Evolutionary conservation across 225 moss, liverwort and hornwort species (phyloP), one percentile per base, ranked within the genome.

Genomic region (Bryum argenteum): DNA sequence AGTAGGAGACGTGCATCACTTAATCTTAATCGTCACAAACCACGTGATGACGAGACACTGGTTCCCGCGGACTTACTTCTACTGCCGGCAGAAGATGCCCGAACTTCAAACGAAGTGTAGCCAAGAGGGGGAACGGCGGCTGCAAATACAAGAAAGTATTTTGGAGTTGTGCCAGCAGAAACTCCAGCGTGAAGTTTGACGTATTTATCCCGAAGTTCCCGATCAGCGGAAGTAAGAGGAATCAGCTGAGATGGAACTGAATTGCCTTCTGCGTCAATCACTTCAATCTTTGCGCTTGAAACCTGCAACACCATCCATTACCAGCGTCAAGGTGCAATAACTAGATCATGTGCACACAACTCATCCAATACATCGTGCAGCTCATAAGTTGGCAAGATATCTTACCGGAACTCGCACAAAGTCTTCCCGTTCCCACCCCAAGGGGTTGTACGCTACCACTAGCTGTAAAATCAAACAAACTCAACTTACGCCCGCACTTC

Each of bases 401-500:
- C 89, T 77, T 78, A 93, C 97, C 78, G 98, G 98, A 72, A 98
- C 79, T 55, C 91, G 89, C 68, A 98, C 82, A 54, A 89, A 80
- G 13, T 94, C 92, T 73, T 92, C 67, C 44, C 91, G 82, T 69
- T 82, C 61, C 94, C 92, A 94, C 45, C 89, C 98, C 69, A 98
- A 84, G 64, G 98, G 78, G 73, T 98, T 98, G 74, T 92, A 98
- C 8, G 91, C 94, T 52, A 94, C 88, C 78, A 98, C 82, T 72
- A 94, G 87, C 96, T 96, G 85, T 61, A 59, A 52, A 60, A 54
- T 67, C 20, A 47, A 63, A 77, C 60, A 76, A 66, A 10, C 21
- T 70, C 68, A 52, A 55, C 14, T 44, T 18, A 22, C 5, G 41
- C 1, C 37, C 12, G 43, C 50, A 50, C 38, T 17, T 33, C 54